Evolutionary conservation across 345 rosid genomes (phyloP).

Genomic region (Salix koriyanagi): DNA sequence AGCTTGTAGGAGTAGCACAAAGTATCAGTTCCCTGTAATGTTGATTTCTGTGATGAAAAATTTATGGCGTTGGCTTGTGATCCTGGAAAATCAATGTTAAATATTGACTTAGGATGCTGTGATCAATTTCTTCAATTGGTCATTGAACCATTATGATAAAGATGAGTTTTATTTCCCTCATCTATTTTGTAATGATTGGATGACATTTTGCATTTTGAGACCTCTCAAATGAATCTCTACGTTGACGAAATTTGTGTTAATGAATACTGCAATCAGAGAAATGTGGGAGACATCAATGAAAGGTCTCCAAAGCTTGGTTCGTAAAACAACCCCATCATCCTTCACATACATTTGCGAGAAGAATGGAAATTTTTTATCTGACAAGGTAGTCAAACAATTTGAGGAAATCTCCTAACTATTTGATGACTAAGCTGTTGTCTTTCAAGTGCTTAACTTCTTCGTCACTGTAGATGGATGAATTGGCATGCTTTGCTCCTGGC

Average conservation of each 20-base stretch:
- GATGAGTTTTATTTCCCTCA: not conserved
- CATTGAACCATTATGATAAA: not conserved
- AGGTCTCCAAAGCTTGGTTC: constrained; percentile 71
- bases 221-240: not conserved
- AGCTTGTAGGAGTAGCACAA: not conserved
- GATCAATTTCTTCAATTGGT: not conserved
- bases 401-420: not conserved
- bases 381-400: constrained; percentile 54
- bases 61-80: not conserved
- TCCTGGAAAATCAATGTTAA: not conserved
- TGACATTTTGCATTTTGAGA: not conserved
- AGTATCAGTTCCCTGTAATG: not conserved
- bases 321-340: constrained; percentile 80
- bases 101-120: not conserved
- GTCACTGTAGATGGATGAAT: constrained; percentile 84
- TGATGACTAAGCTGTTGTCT: not conserved
- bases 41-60: not conserved
- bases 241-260: not conserved
- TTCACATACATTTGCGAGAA: constrained; percentile 92
- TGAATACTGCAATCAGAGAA: constrained; percentile 41
- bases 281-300: constrained; percentile 99
- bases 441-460: not conserved
- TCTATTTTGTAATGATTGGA: not conserved
- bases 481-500: constrained; percentile 99
- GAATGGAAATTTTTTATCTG: constrained; percentile 48